Conservation (phyloP, 2,329 filamentous ascomycete genomes). For the Aspergillus sp. region DNA sequence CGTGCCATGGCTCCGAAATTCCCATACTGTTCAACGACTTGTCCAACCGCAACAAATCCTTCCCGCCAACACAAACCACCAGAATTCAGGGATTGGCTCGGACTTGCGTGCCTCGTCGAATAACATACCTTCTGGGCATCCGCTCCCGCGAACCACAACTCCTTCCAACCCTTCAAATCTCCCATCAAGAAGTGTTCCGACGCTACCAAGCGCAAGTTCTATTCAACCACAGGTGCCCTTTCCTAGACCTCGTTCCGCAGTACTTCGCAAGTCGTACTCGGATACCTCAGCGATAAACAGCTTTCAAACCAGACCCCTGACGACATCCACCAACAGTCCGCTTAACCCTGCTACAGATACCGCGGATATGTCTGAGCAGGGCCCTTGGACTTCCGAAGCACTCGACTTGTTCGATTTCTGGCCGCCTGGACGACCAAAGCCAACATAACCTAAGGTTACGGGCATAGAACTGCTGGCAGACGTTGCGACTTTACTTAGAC, state of each 20-base stretch:
- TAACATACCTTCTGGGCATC: background rate
- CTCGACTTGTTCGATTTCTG: slow-evolving; percentile 50
- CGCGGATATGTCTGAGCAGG: slow-evolving; percentile 34
- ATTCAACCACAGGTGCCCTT: slow-evolving; percentile 4
- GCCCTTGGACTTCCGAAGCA: slow-evolving; percentile 49
- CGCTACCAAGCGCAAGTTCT: background rate
- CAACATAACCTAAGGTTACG: slow-evolving; percentile 20
- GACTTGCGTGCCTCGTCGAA: background rate
- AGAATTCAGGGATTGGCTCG: background rate
- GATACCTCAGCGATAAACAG: slow-evolving; percentile 30
- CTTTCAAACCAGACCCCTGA: slow-evolving; percentile 20
- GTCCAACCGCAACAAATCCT: background rate
- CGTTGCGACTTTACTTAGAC: background rate
- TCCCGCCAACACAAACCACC: background rate
- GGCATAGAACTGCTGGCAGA: slow-evolving; percentile 11
- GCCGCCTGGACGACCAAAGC: slow-evolving; percentile 45
- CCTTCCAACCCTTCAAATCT: background rate
- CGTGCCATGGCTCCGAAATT: background rate
- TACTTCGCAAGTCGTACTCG: slow-evolving; percentile 41
- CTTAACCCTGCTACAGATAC: slow-evolving; percentile 20
- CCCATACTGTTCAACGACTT: background rate
- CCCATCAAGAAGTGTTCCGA: background rate
- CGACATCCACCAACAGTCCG: slow-evolving; percentile 24
- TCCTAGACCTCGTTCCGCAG: slow-evolving; percentile 15
- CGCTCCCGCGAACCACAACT: background rate